A percentile compares a stretch with the other conserved stretches of the same genome.
phyloP scores from a whole-genome alignment of 2,329 filamentous ascomycete species.

The Epichloe sylvatica region DNA sequence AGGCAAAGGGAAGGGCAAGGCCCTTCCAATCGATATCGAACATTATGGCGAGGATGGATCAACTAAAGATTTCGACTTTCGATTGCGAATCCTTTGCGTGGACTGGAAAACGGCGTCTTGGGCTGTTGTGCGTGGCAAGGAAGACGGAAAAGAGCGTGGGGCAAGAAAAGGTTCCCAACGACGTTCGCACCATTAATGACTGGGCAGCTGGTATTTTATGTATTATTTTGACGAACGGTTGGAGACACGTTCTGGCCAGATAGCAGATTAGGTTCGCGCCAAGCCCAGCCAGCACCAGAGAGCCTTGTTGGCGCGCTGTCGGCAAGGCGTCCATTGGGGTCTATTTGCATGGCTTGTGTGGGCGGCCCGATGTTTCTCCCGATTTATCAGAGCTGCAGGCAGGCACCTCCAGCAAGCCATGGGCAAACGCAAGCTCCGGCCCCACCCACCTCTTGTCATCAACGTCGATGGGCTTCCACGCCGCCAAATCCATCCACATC shows the following conservation, averaged over 20 bases:
- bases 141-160: slow-evolving; percentile 1
- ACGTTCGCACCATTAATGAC: not conserved
- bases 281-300: not conserved
- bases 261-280: slow-evolving; percentile 2
- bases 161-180: not conserved
- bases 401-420: slow-evolving; percentile 5
- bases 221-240: not conserved
- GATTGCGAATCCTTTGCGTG: not conserved
- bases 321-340: slow-evolving; percentile 1
- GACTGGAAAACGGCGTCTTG: not conserved
- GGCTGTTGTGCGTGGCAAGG: not conserved
- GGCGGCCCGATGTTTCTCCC: slow-evolving; percentile 9
- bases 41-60: slow-evolving; percentile 2
- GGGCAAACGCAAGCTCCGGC: not conserved
- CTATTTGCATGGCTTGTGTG: not conserved
- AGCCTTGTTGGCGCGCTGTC: not conserved
- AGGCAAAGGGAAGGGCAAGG: slow-evolving; percentile 76
- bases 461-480: slow-evolving; percentile 7
- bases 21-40: slow-evolving; percentile 58
- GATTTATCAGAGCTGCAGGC: slow-evolving; percentile 1
- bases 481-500: not conserved
- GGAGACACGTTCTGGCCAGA: slow-evolving; percentile 7
- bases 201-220: slow-evolving; percentile 1
- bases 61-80: not conserved
- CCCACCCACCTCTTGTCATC: slow-evolving; percentile 6